These are phyloP conservation scores for Coemansia sp. DNA, from an alignment of 192 early-diverging fungal genomes.

Conservation along the genomic window DNA sequence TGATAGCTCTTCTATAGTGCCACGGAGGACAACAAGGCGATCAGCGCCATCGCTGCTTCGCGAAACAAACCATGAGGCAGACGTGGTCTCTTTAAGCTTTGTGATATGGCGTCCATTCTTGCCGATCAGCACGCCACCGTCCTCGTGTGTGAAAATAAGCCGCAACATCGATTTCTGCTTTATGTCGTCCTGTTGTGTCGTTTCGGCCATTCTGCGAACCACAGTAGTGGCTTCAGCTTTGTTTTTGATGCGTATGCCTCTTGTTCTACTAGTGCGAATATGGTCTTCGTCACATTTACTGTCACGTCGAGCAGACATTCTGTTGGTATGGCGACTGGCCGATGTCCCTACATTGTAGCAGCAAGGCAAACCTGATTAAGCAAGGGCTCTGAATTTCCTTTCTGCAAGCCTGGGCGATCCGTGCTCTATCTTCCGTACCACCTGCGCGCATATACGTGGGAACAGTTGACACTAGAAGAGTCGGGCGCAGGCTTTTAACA, in stretches of 20 bases:
- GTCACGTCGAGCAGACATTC: constrained; percentile 5
- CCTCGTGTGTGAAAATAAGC: constrained; percentile 33
- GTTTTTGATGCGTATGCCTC: background rate
- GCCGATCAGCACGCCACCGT: constrained; percentile 53
- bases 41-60: constrained; percentile 29
- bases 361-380: background rate
- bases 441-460: background rate
- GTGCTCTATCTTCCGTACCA: background rate
- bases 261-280: background rate
- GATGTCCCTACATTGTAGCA: background rate
- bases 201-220: background rate
- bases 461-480: background rate
- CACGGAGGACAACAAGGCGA: constrained; percentile 37
- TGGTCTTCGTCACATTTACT: background rate
- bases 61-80: constrained; percentile 33
- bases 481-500: background rate
- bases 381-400: background rate
- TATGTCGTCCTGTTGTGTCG: background rate
- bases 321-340: background rate
- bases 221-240: background rate
- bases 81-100: constrained; percentile 44
- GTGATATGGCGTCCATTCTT: constrained; percentile 45
- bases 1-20: constrained; percentile 19
- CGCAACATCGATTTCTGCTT: constrained; percentile 12
- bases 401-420: background rate